Base-by-base conservation (phyloP, 2,329 filamentous ascomycete genomes). In the Trichoderma brevicompactum region DNA sequence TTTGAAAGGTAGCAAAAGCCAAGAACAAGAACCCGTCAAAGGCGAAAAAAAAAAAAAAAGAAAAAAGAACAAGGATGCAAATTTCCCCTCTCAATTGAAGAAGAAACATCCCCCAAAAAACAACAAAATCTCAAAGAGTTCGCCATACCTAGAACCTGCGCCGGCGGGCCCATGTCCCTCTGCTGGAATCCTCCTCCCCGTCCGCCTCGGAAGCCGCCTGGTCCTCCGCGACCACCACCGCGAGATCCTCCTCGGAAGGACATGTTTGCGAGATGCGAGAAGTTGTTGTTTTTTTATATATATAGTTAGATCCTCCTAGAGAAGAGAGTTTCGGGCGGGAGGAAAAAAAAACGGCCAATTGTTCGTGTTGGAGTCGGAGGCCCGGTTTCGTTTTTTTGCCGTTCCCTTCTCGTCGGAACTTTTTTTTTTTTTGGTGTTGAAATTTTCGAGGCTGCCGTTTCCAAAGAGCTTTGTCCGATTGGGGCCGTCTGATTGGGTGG, bases 111-210 rank as follows among this genome's bases (percentile, higher is more conserved):
- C 3, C n/a, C 12, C 38, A 17, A 19, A 54, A 10, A 17, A 7
- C 19, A 1, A 23, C 32, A 43, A 19, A 23, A 34, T 38, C 23
- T 28, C 23, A 5, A 32, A 32, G 15, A 15, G 28, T 8, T n/a
- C 3, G 32, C 2, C 75, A 44, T 76, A 77, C 76, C 77, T 59
- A 78, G 72, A 53, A 79, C 74, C 56, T 72, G 70, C 43, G 76
- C 76, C 61, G 77, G 77, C 64, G 77, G 77, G 46, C 77, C 77
- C 72, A 78, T 75, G 69, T 79, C 77, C 67, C 77, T 73, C 72
- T 78, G 77, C 67, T 76, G 75, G 74, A 75, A 79, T 65, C 77
- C 76, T 69, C 77, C 77, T 69, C 77, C 77, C 56, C 77, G 76
- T 69, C 76, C 76, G 65, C 76, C 76, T 67, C 75, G 73, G 66